Evolutionary conservation across 129 eudicot genomes (phyloP).

Genomic region (Flaveria ramosissima): DNA sequence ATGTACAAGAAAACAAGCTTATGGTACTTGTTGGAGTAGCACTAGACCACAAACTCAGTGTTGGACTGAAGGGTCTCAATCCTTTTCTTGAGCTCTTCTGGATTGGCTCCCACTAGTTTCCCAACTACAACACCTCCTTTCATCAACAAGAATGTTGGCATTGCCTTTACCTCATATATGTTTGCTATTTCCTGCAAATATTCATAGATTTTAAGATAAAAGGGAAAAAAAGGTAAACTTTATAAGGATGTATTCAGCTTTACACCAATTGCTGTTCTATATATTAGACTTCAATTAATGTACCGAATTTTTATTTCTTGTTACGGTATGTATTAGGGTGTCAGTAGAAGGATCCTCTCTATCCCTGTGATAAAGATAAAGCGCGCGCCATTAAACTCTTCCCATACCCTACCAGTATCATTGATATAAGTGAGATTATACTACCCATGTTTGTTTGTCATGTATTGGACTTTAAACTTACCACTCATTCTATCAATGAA

Average conservation of each 20-base stretch:
- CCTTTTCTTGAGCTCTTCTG: constrained; percentile 70
- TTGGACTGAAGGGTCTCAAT: constrained; percentile 47
- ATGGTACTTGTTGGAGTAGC: constrained; percentile 28
- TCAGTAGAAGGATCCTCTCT: no score
- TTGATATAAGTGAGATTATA: no score
- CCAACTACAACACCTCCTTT: constrained; percentile 62
- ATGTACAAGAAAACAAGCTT: constrained; percentile 35
- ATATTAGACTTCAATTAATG: no score
- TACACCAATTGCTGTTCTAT: no score
- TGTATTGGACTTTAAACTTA: background rate
- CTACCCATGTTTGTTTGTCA: background rate
- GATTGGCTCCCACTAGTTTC: constrained; percentile 77
- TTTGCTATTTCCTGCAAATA: constrained; percentile 62
- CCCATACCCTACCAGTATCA: no score
- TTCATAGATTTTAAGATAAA: background rate
- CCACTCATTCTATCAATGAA: no score
- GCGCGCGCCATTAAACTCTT: no score
- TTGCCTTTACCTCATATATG: constrained; percentile 73
- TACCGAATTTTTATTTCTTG: no score
- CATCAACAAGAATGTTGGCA: constrained; percentile 84
- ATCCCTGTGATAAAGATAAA: no score
- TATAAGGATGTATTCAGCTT: no score
- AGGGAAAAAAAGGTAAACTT: no score
- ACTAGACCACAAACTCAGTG: constrained; percentile 39
- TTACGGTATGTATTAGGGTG: background rate